phyloP scores from a whole-genome alignment of 2,329 filamentous ascomycete species.

The Alternaria sp. region DNA sequence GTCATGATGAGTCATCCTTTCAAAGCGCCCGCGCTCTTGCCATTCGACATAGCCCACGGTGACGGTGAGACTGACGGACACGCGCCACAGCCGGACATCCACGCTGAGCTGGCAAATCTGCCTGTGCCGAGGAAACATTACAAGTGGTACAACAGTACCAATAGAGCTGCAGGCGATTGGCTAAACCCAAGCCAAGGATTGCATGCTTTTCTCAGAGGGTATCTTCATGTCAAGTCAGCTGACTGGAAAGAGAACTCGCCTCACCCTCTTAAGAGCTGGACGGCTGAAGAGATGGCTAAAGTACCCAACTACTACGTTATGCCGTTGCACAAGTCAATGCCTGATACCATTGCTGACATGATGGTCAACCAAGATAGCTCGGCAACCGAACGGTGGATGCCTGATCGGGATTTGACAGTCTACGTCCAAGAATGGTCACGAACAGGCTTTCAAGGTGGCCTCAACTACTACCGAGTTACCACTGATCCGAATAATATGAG shows the following conservation, averaged over 20 bases:
- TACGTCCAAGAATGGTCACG: conserved; percentile 69
- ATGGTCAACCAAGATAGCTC: conserved; percentile 63
- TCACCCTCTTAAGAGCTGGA: conserved; percentile 64
- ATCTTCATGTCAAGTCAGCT: conserved; percentile 73
- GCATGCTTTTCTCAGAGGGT: conserved; percentile 69
- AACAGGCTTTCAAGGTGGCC: conserved; percentile 70
- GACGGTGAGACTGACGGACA: conserved; percentile 36
- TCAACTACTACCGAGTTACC: conserved; percentile 73
- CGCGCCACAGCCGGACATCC: conserved; percentile 57
- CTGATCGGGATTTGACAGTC: conserved; percentile 65
- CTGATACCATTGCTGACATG: conserved; percentile 62
- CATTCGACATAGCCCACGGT: conserved; percentile 56
- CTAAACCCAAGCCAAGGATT: conserved; percentile 61
- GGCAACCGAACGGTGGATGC: conserved; percentile 64
- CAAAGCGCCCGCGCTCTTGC: conserved; percentile 61
- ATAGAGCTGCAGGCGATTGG: conserved; percentile 60
- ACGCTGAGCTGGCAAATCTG: conserved; percentile 63
- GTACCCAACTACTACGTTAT: conserved; percentile 77
- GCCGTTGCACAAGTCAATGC: conserved; percentile 67
- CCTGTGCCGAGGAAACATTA: conserved; percentile 72
- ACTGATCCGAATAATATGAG: conserved; percentile 60
- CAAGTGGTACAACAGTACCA: conserved; percentile 70
- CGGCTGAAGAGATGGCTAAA: conserved; percentile 63
- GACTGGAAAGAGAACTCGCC: conserved; percentile 67
- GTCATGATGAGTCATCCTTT: conserved; percentile 73